Evolutionary conservation across 108 stramenopile genomes (phyloP).

Genomic region (Cyclotella cryptica): DNA sequence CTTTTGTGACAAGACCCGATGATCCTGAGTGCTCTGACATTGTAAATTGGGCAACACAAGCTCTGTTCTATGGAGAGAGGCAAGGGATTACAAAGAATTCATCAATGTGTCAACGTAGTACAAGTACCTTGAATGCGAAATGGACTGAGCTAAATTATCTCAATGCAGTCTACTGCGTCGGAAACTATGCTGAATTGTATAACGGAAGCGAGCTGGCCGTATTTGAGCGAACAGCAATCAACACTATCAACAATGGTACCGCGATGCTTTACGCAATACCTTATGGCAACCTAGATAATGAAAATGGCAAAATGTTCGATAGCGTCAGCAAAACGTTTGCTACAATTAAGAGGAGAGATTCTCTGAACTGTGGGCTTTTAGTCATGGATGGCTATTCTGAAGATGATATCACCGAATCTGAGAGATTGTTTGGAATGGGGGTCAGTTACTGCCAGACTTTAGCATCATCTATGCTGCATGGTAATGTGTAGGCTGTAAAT

Average conservation of each 20-base stretch:
- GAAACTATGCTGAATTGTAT: constrained; percentile 60
- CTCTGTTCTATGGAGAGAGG: constrained; percentile 59
- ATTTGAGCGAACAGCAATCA: not conserved
- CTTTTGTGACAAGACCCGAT: constrained; percentile 29
- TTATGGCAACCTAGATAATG: constrained; percentile 42
- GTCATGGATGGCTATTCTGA: constrained; percentile 22
- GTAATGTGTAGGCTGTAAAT: constrained; percentile 31
- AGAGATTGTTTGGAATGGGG: constrained; percentile 51
- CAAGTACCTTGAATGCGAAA: not conserved
- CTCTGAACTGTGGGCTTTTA: constrained; percentile 59
- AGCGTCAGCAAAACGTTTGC: constrained; percentile 18
- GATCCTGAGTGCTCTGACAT: constrained; percentile 48
- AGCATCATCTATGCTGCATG: constrained; percentile 59
- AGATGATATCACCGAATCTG: constrained; percentile 12
- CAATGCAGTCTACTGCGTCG: constrained; percentile 55
- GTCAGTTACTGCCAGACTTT: constrained; percentile 59
- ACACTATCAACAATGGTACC: constrained; percentile 59
- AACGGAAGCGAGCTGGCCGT: constrained; percentile 36
- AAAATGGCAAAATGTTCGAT: not conserved
- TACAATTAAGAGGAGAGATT: constrained; percentile 32
- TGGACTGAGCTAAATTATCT: constrained; percentile 32
- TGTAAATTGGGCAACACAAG: constrained; percentile 57
- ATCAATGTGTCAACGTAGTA: constrained; percentile 4
- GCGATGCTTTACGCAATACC: constrained; percentile 57
- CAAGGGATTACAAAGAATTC: constrained; percentile 28